phyloP scores from a whole-genome alignment of 441 rosid genomes.

The Adansonia madagascariensis region DNA sequence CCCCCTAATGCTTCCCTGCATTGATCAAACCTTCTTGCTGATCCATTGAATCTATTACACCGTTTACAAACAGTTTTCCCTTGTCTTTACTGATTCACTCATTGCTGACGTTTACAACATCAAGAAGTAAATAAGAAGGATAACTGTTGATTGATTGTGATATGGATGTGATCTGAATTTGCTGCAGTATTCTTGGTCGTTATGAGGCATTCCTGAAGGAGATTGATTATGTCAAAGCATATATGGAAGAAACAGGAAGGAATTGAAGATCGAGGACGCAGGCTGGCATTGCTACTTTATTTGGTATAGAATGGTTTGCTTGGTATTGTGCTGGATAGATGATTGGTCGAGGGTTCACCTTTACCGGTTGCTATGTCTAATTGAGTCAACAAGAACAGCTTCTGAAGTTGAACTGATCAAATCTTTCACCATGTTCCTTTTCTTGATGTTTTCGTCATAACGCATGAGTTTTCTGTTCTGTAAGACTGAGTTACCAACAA shows the following conservation, averaged over 20 bases:
- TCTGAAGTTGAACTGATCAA: not conserved
- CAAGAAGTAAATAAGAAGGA: not conserved
- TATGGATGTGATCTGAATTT: not conserved
- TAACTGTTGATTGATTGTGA: conserved; percentile 18
- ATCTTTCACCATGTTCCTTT: conserved; percentile 17
- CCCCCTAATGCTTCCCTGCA: not conserved
- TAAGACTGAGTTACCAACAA: not conserved
- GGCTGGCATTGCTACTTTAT: conserved; percentile 37
- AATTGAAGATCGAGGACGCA: conserved; percentile 39
- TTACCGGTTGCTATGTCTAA: conserved; percentile 40
- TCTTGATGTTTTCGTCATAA: not conserved
- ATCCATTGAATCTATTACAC: conserved; percentile 13
- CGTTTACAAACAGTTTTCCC: not conserved
- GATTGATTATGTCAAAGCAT: conserved; percentile 27
- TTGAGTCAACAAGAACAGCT: conserved; percentile 19
- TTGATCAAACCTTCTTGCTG: conserved; percentile 23
- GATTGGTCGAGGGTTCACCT: conserved; percentile 46
- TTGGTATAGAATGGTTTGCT: conserved; percentile 45
- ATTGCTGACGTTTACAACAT: not conserved
- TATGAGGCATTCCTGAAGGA: conserved; percentile 43
- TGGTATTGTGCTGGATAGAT: conserved; percentile 50
- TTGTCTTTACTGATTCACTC: not conserved
- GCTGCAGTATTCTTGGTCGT: conserved; percentile 33
- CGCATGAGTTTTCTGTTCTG: conserved; percentile 8
- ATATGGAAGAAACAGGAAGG: conserved; percentile 40